phyloP scores from a whole-genome alignment of 1,139 yeast genomes.

The Yamadazyma mexicana region DNA sequence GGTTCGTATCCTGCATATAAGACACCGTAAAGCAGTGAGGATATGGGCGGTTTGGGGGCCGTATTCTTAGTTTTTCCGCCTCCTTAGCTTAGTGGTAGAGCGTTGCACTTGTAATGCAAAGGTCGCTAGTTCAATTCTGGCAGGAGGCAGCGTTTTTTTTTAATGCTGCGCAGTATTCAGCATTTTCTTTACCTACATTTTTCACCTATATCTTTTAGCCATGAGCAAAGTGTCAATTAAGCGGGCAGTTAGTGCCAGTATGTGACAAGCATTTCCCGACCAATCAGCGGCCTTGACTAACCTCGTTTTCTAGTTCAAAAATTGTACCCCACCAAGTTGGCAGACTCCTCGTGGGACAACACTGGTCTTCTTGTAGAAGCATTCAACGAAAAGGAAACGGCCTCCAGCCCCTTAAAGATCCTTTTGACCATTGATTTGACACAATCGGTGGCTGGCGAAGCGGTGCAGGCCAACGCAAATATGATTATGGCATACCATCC shows the following conservation, averaged over 20 bases:
- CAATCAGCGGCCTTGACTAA: constrained; percentile 1
- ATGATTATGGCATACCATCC: constrained; percentile 91
- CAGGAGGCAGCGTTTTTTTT: constrained; percentile 61
- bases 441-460: constrained; percentile 81
- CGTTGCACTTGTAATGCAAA: constrained; percentile 95
- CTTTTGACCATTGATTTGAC: constrained; percentile 86
- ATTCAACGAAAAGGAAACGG: constrained; percentile 22
- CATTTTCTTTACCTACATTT: too few relatives aligned
- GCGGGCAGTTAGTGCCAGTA: constrained; percentile 49
- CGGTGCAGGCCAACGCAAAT: constrained; percentile 50
- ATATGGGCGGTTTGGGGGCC: neutral
- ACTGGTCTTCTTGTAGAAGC: constrained; percentile 84
- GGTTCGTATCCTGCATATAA: too few relatives aligned
- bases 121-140: constrained; percentile 96
- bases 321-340: constrained; percentile 69
- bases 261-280: constrained; percentile 12
- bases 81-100: constrained; percentile 93
- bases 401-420: constrained; percentile 38
- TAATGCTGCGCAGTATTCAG: constrained; percentile 38
- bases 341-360: constrained; percentile 91
- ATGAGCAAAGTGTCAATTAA: constrained; percentile 44
- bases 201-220: too few relatives aligned
- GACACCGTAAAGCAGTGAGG: too few relatives aligned
- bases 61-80: constrained; percentile 36
- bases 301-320: constrained; percentile 52